Evolutionary conservation across 305 asterid genomes (phyloP).

Genomic region (Nicotiana rustica): DNA sequence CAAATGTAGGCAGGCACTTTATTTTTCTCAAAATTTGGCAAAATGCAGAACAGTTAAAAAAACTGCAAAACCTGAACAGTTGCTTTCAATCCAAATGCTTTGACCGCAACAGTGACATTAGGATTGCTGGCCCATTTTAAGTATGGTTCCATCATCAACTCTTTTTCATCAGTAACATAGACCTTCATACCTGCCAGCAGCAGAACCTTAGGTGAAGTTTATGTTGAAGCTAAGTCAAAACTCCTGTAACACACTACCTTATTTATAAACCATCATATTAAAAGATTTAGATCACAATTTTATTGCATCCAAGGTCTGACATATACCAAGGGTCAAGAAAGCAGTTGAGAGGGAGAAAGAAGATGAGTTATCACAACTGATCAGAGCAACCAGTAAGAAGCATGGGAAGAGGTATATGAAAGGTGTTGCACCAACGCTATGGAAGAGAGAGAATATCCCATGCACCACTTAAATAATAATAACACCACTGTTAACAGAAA

Average conservation of each 20-base stretch:
- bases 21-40: neutral
- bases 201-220: neutral
- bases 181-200: constrained; percentile 80
- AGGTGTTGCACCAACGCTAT: neutral
- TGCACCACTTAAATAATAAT: neutral
- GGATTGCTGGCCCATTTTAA: constrained; percentile 96
- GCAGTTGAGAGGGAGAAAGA: neutral
- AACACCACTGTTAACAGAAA: neutral
- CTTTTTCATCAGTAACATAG: constrained; percentile 87
- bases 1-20: neutral
- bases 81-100: constrained; percentile 88
- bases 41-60: neutral
- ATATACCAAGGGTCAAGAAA: neutral
- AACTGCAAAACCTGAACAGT: constrained; percentile 74
- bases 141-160: constrained; percentile 89
- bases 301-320: neutral
- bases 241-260: neutral
- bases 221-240: neutral
- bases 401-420: neutral
- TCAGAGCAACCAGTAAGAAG: neutral
- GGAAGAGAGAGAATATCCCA: neutral
- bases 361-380: neutral
- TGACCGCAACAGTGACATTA: constrained; percentile 77
- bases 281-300: neutral
- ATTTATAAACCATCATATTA: neutral